phyloP scores from a whole-genome alignment of 1,139 yeast genomes.

The Taphrina communis region DNA sequence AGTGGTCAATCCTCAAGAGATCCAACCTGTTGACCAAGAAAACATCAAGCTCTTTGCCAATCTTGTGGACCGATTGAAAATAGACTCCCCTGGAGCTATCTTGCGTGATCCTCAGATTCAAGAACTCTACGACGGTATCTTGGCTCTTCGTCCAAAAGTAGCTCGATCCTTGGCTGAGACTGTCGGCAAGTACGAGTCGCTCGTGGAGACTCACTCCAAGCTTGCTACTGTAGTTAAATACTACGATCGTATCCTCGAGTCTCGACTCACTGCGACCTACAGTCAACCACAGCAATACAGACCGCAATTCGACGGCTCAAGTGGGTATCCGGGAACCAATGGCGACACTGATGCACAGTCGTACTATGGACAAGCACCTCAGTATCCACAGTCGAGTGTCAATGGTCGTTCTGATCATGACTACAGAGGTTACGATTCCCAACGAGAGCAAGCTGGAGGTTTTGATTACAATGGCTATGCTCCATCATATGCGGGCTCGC shows the following conservation, averaged over 20 bases:
- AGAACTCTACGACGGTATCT: slow-evolving; percentile 67
- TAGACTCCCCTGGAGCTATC: slow-evolving; percentile 59
- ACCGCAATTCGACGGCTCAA: background rate
- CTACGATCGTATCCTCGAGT: slow-evolving; percentile 79
- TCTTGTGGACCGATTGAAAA: slow-evolving; percentile 63
- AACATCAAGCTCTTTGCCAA: slow-evolving; percentile 73
- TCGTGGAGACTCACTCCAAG: slow-evolving; percentile 80
- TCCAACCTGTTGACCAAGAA: slow-evolving; percentile 68
- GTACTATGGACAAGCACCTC: slow-evolving; percentile 11
- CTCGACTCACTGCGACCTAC: slow-evolving; percentile 62
- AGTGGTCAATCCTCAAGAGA: slow-evolving; percentile 49
- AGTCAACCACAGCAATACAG: slow-evolving; percentile 46
- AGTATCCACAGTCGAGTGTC: background rate
- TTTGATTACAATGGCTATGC: background rate
- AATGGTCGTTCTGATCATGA: slow-evolving; percentile 8
- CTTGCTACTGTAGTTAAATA: slow-evolving; percentile 76
- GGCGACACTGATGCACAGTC: background rate
- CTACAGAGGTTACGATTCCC: background rate
- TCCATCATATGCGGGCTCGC: background rate
- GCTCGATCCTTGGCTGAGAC: slow-evolving; percentile 69
- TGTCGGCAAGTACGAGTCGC: slow-evolving; percentile 64
- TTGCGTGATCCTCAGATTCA: slow-evolving; percentile 67
- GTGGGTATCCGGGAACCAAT: background rate
- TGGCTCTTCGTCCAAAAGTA: slow-evolving; percentile 74
- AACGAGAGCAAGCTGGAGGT: background rate